Evolutionary conservation across 495 filamentous ascomycete species (phyloP).

Genomic region (Rhypophila decipiens): DNA sequence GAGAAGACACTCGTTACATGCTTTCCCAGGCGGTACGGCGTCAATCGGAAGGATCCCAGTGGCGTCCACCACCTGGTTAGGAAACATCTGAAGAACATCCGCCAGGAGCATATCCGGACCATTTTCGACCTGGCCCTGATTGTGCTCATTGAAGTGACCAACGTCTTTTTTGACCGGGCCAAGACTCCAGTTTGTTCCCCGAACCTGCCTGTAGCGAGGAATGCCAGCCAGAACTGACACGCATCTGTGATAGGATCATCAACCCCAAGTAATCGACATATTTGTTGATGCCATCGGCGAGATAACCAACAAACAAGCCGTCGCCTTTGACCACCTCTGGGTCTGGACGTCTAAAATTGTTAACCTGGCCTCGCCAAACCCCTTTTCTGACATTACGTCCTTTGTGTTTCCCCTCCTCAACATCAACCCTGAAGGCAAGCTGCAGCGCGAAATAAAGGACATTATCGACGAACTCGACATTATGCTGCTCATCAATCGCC

Average conservation of each 20-base stretch:
- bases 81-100: conserved; percentile 16
- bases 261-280: conserved; percentile 63
- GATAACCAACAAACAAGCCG: conserved; percentile 28
- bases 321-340: conserved; percentile 31
- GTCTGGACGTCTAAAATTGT: conserved; percentile 28
- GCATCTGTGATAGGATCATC: conserved; percentile 34
- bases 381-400: background rate
- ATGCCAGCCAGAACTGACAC: background rate
- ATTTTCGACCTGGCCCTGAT: conserved; percentile 61
- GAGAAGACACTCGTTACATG: conserved; percentile 58
- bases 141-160: conserved; percentile 59
- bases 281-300: conserved; percentile 49
- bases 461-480: conserved; percentile 70
- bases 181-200: conserved; percentile 29
- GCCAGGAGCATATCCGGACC: conserved; percentile 56
- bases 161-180: conserved; percentile 56
- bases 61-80: conserved; percentile 58
- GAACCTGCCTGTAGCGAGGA: background rate
- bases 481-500: conserved; percentile 53
- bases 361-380: conserved; percentile 30
- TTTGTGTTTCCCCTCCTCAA: conserved; percentile 44
- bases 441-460: conserved; percentile 62
- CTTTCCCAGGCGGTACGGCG: conserved; percentile 62
- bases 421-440: conserved; percentile 58
- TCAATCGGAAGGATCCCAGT: conserved; percentile 59